phyloP scores from a whole-genome alignment of 805 yeast genomes.

The Metschnikowia drakensbergensis region DNA sequence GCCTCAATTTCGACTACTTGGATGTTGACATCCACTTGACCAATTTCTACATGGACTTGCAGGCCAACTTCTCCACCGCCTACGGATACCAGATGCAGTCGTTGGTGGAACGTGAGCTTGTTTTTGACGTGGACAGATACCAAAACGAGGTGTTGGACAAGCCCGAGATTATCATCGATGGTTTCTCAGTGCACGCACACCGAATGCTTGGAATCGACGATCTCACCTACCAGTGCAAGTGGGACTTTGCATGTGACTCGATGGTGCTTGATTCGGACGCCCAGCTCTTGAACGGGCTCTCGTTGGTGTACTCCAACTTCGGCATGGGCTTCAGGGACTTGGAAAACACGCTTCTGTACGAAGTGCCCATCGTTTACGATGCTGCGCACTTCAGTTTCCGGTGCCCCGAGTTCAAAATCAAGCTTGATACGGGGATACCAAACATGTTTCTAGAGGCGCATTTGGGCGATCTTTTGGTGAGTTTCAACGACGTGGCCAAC shows the following conservation, averaged over 20 bases:
- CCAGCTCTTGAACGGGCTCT: conserved; percentile 41
- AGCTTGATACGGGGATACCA: conserved; percentile 31
- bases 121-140: conserved; percentile 26
- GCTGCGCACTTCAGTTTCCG: conserved; percentile 60
- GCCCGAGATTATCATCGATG: conserved; percentile 54
- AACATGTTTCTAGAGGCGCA: conserved; percentile 14
- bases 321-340: conserved; percentile 64
- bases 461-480: conserved; percentile 31
- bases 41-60: conserved; percentile 90
- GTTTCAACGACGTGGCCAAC: conserved; percentile 68
- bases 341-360: conserved; percentile 68
- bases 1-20: conserved; percentile 58
- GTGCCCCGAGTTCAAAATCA: conserved; percentile 45
- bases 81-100: conserved; percentile 26
- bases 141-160: conserved; percentile 5
- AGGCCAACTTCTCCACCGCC: conserved; percentile 62
- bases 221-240: conserved; percentile 83
- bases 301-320: conserved; percentile 43
- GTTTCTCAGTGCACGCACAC: conserved; percentile 73
- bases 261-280: conserved; percentile 51
- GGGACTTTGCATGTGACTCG: conserved; percentile 76
- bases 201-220: conserved; percentile 85
- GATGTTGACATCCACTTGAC: conserved; percentile 83
- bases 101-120: conserved; percentile 20
- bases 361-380: conserved; percentile 58